phyloP scores from a whole-genome alignment of 148 eudicot species.

The Cornus kousa region DNA sequence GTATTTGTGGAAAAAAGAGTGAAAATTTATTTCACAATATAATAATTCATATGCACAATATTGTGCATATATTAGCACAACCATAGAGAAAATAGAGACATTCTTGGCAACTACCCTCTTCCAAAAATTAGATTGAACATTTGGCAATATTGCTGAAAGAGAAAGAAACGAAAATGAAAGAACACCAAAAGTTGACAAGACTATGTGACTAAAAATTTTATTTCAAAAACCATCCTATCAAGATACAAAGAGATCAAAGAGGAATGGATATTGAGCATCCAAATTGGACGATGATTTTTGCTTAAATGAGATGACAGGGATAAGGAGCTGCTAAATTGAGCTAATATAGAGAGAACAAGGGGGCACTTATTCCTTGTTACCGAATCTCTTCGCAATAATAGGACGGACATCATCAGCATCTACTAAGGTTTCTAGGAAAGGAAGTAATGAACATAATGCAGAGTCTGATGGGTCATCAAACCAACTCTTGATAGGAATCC shows the following conservation, averaged over 20 bases:
- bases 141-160: background rate
- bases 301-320: slow-evolving; percentile 37
- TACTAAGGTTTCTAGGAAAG: slow-evolving; percentile 86
- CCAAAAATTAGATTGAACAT: slow-evolving; percentile 12
- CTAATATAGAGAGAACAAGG: slow-evolving; percentile 56
- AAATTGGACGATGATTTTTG: slow-evolving; percentile 33
- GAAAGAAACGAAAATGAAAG: slow-evolving; percentile 12
- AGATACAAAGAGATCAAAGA: slow-evolving; percentile 5
- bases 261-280: slow-evolving; percentile 25
- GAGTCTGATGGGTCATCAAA: slow-evolving; percentile 90
- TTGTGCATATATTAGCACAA: slow-evolving; percentile 17
- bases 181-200: background rate
- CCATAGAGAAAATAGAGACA: slow-evolving; percentile 28
- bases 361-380: slow-evolving; percentile 91
- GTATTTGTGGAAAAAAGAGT: background rate
- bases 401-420: slow-evolving; percentile 95
- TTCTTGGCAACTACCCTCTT: slow-evolving; percentile 9
- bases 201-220: slow-evolving; percentile 1
- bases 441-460: slow-evolving; percentile 75
- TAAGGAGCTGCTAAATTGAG: slow-evolving; percentile 38
- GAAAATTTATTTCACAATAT: slow-evolving; percentile 14
- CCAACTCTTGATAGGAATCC: slow-evolving; percentile 99
- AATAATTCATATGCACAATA: slow-evolving; percentile 28
- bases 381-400: slow-evolving; percentile 82
- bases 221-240: slow-evolving; percentile 6